Base-by-base conservation (phyloP, 2,329 filamentous ascomycete genomes). In the Ceratocystis huliohia region DNA sequence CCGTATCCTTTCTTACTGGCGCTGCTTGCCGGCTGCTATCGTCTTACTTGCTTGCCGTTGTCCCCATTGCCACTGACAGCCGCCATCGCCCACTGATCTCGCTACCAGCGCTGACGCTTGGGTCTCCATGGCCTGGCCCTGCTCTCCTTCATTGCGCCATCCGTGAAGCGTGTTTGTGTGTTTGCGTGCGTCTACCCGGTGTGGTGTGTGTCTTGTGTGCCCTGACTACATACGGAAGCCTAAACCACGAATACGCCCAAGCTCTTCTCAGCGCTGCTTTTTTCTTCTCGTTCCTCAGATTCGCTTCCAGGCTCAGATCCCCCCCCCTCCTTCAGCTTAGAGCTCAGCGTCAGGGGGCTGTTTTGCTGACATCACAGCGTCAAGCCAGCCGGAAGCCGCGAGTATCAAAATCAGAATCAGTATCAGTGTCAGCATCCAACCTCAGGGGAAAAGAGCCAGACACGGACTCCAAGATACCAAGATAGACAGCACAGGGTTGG, bases 191-290 rank as follows among this genome's bases (percentile, higher is more conserved):
- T n/a, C 46, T 10, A 20, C 7, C 46, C 15, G 8, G 46, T 22
- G 17, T n/a, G 46, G 46, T 22, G 37, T 41, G 37, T 41, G 37
- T 41, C 37, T 41, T 22, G 17, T 48, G 20, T 22, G 20, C 46
- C 46, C 46, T 20, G 46, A 48, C 17, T 20, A 20, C 22, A 22
- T 20, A 5, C 50, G 10, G 10, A 28, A 30, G 50, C 50, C 50
- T 5, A 56, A 56, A 56, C 50, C 50, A 56, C 50, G 20, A 56
- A 56, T 56, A 56, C 50, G 50, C 50, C 50, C 50, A 25, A 56
- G 50, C 50, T 56, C 50, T 56, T 56, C 25, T 56, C 50, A 56
- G 50, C 25, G 20, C 13, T 20, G 50, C 50, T 6, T 56, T 56
- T 56, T 56, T 28, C 50, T 56, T 56, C 22, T 56, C 50, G 25